Base-by-base conservation (phyloP, 2,329 filamentous ascomycete species). In the Aspergillus sclerotialis region DNA sequence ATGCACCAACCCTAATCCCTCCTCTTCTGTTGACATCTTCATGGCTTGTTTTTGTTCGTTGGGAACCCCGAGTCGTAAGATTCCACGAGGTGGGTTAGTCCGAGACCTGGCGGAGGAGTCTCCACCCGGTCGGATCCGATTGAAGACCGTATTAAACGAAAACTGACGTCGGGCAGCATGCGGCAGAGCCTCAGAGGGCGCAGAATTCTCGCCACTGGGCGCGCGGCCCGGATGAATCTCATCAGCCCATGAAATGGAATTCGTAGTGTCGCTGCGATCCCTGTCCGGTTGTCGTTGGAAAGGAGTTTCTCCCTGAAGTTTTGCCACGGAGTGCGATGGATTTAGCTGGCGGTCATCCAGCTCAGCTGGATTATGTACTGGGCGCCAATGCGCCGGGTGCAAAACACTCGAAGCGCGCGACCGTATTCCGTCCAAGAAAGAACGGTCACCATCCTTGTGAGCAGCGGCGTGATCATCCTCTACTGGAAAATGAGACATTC, bases 121-220 rank as follows among this genome's bases (percentile, higher is more conserved):
- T 27, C 43, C 41, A 27, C 40, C 38, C 16, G 52, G 35, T 39
- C 53, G 56, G 25, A 48, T 45, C 49, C 80, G 73, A 40, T 68
- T 67, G 60, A 95, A 92, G 33, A 94, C 78, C 45, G 84, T 87
- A 45, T 89, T 82, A 69, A 96, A 96, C 12, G 85, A 93, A 64
- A 96, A 98, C 55, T 94, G 86, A 40, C 90, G 75, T 45, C 69
- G 75, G 8, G 82, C 76, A 18, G 68, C 67, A 35, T 73, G 76
- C 3, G 72, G 43, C 21, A 55, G 49, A 11, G 44, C 61, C 42
- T 46, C 58, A 43, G 52, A 50, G 3, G 26, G 35, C n/a, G 40
- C 41, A 24, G 36, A 42, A 32, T 23, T 43, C 19, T 32, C 44
- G 11, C 38, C 34, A 21, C 18, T 30, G n/a, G 38, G 32, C 32